Conservation (phyloP, 2,329 filamentous ascomycete genomes). For the Cladosporium oxysporum region DNA sequence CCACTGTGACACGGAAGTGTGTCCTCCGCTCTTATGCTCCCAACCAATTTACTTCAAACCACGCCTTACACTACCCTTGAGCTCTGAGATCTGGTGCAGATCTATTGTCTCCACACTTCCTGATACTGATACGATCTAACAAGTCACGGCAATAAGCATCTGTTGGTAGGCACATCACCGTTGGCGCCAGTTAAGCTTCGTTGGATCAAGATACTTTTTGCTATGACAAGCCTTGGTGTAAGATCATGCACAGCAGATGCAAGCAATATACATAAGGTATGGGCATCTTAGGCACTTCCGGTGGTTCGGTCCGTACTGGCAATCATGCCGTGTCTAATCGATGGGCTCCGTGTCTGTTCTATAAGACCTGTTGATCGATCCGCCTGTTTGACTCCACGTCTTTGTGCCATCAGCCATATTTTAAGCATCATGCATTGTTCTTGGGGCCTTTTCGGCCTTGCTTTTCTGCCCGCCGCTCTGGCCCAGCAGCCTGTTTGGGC, state of each 20-base stretch:
- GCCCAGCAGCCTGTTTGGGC: constrained; percentile 30
- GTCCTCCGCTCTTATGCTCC: neutral
- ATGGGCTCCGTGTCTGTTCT: constrained; percentile 3
- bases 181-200: neutral
- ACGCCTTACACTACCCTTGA: neutral
- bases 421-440: neutral
- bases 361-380: neutral
- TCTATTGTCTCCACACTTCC: neutral
- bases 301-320: constrained; percentile 9
- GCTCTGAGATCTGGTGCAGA: neutral
- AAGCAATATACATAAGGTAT: neutral
- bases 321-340: constrained; percentile 7
- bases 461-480: neutral
- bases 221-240: neutral
- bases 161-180: neutral
- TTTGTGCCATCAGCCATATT: neutral
- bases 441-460: neutral
- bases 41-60: neutral
- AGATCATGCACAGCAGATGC: neutral
- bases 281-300: neutral
- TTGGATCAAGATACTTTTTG: neutral
- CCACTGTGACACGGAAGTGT: neutral
- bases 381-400: neutral
- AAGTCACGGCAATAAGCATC: neutral
- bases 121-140: neutral